These are phyloP conservation scores for Puccinia brachypodii DNA, from an alignment of 1,284 basidiomycete genomes.

Conservation along the genomic window DNA sequence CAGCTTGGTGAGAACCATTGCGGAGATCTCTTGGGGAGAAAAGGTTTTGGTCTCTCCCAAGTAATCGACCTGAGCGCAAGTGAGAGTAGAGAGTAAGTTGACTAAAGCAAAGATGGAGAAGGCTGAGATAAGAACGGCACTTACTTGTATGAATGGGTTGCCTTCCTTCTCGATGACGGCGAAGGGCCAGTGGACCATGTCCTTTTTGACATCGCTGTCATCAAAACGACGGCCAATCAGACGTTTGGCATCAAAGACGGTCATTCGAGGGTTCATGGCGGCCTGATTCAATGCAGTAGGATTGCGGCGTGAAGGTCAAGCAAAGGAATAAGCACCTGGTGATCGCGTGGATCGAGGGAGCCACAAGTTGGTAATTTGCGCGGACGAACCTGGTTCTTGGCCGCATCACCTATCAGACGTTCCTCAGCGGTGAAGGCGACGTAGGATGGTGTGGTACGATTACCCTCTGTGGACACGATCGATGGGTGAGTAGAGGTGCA, in stretches of 20 bases:
- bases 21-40: conserved; percentile 75
- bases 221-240: conserved; percentile 69
- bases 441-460: conserved; percentile 86
- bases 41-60: conserved; percentile 65
- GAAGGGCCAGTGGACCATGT: conserved; percentile 57
- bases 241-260: conserved; percentile 96
- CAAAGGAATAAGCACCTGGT: conserved; percentile 62
- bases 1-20: conserved; percentile 99
- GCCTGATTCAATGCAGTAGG: conserved; percentile 51
- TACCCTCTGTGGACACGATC: conserved; percentile 72
- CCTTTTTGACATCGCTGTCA: conserved; percentile 61
- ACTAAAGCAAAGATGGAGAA: conserved; percentile 35
- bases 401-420: conserved; percentile 69
- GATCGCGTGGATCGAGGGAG: neutral
- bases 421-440: conserved; percentile 88
- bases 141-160: conserved; percentile 56
- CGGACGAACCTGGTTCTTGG: conserved; percentile 65
- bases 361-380: conserved; percentile 54
- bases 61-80: conserved; percentile 62
- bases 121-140: neutral
- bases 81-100: neutral
- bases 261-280: conserved; percentile 79
- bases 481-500: neutral
- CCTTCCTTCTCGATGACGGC: conserved; percentile 60
- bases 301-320: neutral